Evolutionary conservation across 2,329 filamentous ascomycete species (phyloP), one percentile per base, ranked within the genome.

Genomic region (Fusarium metavorans): DNA sequence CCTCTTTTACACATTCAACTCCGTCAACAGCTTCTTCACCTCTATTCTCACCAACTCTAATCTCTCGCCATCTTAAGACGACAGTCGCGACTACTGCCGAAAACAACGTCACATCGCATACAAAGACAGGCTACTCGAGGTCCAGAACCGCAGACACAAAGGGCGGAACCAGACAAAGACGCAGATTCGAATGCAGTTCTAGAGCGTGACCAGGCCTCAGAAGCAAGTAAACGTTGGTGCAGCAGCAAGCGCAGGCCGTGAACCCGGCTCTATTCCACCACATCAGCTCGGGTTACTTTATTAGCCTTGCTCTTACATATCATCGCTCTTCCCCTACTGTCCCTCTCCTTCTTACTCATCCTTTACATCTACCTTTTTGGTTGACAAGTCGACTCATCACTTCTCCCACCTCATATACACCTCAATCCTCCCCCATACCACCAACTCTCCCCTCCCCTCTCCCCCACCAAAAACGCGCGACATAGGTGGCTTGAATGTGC

Each of bases 401-500:
- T 66, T 58, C 16, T 57, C 54, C 39, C 37, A 71, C 63, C 52
- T 56, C 52, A 66, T 69, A 61, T 64, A 72, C 64, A 48, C 48
- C 56, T 45, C 58, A 62, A 67, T 30, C 64, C 50, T 74, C 59
- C 37, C 59, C 61, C 32, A 37, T 39, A 52, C 48, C 67, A 72
- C 64, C 45, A 30, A 50, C 45, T 50, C 45, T 18, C 58, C 34
- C 58, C 37, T 61, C 56, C 39, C 45, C 58, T 58, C 59, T 43
- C 72, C 72, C 69, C 72, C 60, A 52, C 63, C 39, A 39, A 54
- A 65, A 71, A 74, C 73, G 70, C 72, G 68, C 75, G 75, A 78
- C 73, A 78, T 73, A 66, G 52, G 76, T 78, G 76, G 74, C 73
- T 78, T 78, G 62, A 71, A 73, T 61, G 74, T 78, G 67, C 75